Evolutionary conservation across 805 yeast genomes (phyloP), one percentile per base, ranked within the genome.

Genomic region (Brettanomyces sp.): DNA sequence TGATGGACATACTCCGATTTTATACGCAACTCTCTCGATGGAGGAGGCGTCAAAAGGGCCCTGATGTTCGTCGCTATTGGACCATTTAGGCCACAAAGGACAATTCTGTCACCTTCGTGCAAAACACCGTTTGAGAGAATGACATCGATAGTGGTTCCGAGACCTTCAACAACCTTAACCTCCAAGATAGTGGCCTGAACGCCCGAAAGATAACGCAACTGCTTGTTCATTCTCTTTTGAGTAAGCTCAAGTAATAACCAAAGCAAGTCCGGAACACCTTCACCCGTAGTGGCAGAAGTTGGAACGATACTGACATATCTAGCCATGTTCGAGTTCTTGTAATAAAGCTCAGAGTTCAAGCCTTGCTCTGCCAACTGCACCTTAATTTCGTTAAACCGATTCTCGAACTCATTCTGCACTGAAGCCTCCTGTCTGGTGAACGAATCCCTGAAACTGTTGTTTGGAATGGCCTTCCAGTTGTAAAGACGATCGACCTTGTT

Each of bases 261-360:
- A 62, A 93, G 79, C 71, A 93, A 76, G 79, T 93, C 99, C 43
- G 99, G 99, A 57, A 93, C 95, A 85, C 99, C 99, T 71, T 93
- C 99, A 66, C 99, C 99, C 12, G 97, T 90, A 40, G 90, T 95
- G 46, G 99, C 99, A 51, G 98, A 91, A 18, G 99, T 93, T 57
- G 99, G 99, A 40, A 93, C 96, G 58, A 93, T 85, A 35, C 97
- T 89, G 46, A 93, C 99, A 60, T 82, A 88, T 65, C 89, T 88
- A 47, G 97, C 71, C 77, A 91, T 71, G 72, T 91, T 93, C 67
- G 84, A 85, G 77, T 93, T 93, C 68, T 91, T 87, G 85, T 75
- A 93, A 69, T 93, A 93, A 53, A 93, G 76, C 70, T 95, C 99
- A 47, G 98, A 86, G 73, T 93, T 93, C 73, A 93, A 82, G 60